Evolutionary conservation across 495 filamentous ascomycete genomes (phyloP), one percentile per base, ranked within the genome.

Genomic region (Opeltia flavorubescens): DNA sequence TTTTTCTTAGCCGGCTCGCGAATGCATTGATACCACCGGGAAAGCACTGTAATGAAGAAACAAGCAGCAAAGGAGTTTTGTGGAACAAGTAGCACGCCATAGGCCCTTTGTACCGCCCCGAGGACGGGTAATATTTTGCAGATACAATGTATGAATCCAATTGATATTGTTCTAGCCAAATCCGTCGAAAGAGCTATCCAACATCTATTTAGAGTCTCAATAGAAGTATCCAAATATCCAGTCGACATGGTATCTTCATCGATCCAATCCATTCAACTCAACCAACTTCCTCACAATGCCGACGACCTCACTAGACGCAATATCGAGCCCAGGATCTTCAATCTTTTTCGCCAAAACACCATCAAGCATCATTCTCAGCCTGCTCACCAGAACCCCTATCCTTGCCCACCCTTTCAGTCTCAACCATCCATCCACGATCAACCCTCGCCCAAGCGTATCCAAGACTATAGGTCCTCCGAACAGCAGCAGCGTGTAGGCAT

Each of bases 371-470:
- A 75, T 79, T 47, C 93, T 70, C 42, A 98, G 62, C 43, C 88
- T 70, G 12, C 81, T 84, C 11, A 95, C 83, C 45, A 98, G 62
- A 5, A 94, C 89, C 9, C 91, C 91, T 44, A 98, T 89, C 18
- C 93, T 70, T 2, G 93, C 93, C 91, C 93, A 96, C 2, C 91
- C 91, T 5, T 88, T 74, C 20, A 96, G 65, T 26, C 84, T 71
- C 29, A 96, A 62, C 93, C 93, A 95, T 33, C 86, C 88, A 64
- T 96, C 93, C 4, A 98, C 86, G 12, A 95, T 66, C 2, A 98
- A 66, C 3, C 93, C 91, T 6, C 89, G 73, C 2, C 89, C 91
- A 35, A 83, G 71, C 0, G 87, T 94, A 61, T 98, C 91, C 2
- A 98, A 74, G 38, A 72, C 70, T 36, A 95, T 86, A 9, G 76